A percentile compares a stretch with the other conserved stretches of the same genome.
Evolutionary conservation across 2,329 filamentous ascomycete genomes (phyloP).

Genomic region (Didymella exigua): DNA sequence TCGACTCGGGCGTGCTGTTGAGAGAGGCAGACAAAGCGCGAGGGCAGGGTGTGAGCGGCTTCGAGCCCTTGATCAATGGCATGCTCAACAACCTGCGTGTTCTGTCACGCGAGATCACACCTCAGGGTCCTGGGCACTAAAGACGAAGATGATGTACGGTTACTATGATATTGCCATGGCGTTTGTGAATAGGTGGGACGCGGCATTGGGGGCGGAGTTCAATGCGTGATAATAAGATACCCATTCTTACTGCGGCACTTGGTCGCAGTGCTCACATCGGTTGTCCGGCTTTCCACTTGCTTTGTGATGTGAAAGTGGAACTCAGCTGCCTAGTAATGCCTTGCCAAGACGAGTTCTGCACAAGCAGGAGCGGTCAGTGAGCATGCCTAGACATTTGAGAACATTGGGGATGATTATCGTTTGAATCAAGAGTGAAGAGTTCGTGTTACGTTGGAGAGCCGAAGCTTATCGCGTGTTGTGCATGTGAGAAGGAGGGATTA

Average conservation of each 20-base stretch:
- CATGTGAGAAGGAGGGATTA: slow-evolving; percentile 20
- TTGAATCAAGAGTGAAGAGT: background rate
- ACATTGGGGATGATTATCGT: background rate
- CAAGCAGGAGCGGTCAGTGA: background rate
- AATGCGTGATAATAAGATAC: slow-evolving; percentile 40
- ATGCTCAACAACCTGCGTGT: slow-evolving; percentile 69
- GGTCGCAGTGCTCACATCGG: slow-evolving; percentile 2
- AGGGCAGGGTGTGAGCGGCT: slow-evolving; percentile 53
- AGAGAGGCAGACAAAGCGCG: slow-evolving; percentile 67
- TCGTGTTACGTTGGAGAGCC: slow-evolving; percentile 12
- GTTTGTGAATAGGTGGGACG: slow-evolving; percentile 3
- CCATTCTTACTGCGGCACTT: slow-evolving; percentile 21
- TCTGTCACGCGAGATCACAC: slow-evolving; percentile 44
- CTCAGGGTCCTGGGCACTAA: slow-evolving; percentile 4
- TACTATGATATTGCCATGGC: slow-evolving; percentile 18
- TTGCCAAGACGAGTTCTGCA: background rate
- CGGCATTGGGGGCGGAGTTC: slow-evolving; percentile 33
- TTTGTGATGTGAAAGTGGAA: slow-evolving; percentile 13
- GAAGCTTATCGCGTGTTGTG: slow-evolving; percentile 15
- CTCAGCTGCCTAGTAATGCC: slow-evolving; percentile 6
- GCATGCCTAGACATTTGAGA: background rate
- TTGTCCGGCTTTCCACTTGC: background rate
- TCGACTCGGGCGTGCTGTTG: slow-evolving; percentile 67
- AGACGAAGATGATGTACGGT: slow-evolving; percentile 13
- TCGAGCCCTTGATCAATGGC: slow-evolving; percentile 71